These are phyloP conservation scores for Lachancea sp. DNA, from an alignment of 805 yeast species.

Conservation along the genomic window DNA sequence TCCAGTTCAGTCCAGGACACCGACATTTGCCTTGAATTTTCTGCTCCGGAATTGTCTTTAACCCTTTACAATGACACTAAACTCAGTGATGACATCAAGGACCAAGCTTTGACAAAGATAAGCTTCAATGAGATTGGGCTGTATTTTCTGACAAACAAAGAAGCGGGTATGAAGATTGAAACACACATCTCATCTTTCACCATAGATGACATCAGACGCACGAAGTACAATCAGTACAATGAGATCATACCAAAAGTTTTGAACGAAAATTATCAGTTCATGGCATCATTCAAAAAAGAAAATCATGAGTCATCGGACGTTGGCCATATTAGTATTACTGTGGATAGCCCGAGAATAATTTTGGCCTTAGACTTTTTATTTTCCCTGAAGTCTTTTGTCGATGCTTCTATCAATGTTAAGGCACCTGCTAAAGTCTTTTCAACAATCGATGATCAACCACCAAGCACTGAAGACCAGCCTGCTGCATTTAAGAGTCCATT, in stretches of 20 bases:
- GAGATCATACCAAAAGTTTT: constrained; percentile 71
- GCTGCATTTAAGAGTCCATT: constrained; percentile 19
- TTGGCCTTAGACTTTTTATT: constrained; percentile 82
- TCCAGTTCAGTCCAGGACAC: background rate
- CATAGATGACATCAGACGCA: constrained; percentile 64
- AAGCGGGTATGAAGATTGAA: constrained; percentile 53
- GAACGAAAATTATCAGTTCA: constrained; percentile 64
- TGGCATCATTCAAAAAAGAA: constrained; percentile 44
- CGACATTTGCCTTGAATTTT: constrained; percentile 43
- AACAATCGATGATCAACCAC: constrained; percentile 1
- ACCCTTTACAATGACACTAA: constrained; percentile 51
- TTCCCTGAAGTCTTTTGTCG: constrained; percentile 61
- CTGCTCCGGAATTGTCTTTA: constrained; percentile 57
- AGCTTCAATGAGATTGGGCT: constrained; percentile 55
- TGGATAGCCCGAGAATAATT: constrained; percentile 76
- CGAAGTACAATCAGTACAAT: constrained; percentile 61
- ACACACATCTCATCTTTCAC: constrained; percentile 65
- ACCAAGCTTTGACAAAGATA: constrained; percentile 46
- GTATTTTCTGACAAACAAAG: constrained; percentile 43
- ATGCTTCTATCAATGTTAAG: constrained; percentile 37
- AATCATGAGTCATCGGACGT: constrained; percentile 37
- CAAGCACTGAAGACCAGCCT: constrained; percentile 9
- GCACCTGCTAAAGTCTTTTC: constrained; percentile 12
- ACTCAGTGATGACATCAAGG: constrained; percentile 31
- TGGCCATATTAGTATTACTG: constrained; percentile 49